Evolutionary conservation across 768 basidiomycete genomes (phyloP), one percentile per base, ranked within the genome.

Genomic region (Tricholoma hemisulphureum): DNA sequence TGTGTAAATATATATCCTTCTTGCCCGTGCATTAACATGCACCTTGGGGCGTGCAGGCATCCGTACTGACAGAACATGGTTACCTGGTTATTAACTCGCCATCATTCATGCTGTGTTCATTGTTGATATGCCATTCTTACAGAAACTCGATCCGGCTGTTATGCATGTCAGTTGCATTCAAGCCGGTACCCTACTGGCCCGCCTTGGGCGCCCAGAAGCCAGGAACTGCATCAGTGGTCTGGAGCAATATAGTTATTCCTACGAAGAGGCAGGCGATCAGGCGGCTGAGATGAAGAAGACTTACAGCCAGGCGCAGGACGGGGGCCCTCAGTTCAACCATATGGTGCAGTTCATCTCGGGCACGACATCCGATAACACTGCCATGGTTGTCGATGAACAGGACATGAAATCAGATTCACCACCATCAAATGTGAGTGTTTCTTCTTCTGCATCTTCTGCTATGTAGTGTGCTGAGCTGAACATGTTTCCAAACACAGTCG

Each of bases 91-190:
- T 80, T 71, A 23, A 65, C 4, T 54, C 61, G 69, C 49, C 28
- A 49, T 50, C 21, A 10, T 50, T 50, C 20, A 51, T 16, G 18
- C 28, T 21, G 45, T 20, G 24, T 21, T 58, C 16, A 46, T 35
- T 16, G n/a, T 18, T 56, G 7, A 56, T 14, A 18, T 52, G 34
- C n/a, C 11, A 51, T 65, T 53, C 31, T 35, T 45, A 41, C 63
- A 89, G 85, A 83, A 86, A 68, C 79, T 92, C 56, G 92, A 92
- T 70, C 91, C 91, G 28, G 92, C 94, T 3, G 89, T 94, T 39
- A 91, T 97, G 83, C 89, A 92, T 59, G 89, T 91, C 66, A 85
- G 87, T 62, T 87, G 91, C 68, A 91, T 89, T 60, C 87, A 91
- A 59, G 89, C 93, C 0, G 95, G 94, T 11, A 84, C 80, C 49